Base-by-base conservation (phyloP, 2,329 filamentous ascomycete genomes). In the Calycina marina region DNA sequence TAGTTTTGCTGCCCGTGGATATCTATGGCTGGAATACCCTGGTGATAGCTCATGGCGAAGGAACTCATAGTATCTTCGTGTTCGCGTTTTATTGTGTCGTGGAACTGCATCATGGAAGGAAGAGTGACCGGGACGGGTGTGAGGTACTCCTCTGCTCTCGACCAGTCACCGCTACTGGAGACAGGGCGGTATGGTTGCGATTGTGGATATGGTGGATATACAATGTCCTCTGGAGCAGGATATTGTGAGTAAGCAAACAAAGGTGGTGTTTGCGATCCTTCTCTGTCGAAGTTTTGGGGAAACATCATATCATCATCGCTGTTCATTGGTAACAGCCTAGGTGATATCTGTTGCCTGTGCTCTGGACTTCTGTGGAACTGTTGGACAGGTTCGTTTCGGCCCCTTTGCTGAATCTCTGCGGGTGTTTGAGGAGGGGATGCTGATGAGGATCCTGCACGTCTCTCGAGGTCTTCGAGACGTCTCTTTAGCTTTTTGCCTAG, bases 401-500 rank as follows among this genome's bases (percentile, higher is more conserved):
- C 33, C 35, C 43, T 40, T 30, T 48, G 47, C 56, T 68, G 45
- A 16, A 50, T 56, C 52, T 68, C 61, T 17, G 58, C 59, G 37
- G 65, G 62, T 39, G 56, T 55, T 49, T 67, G 64, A 46, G 68
- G 65, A 35, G 67, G 67, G 29, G 65, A 70, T 53, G 60, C 66
- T 45, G 62, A 69, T 50, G 58, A 65, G 42, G 73, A 61, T 28
- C 76, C 78, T 37, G 81, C 81, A 44, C 80, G 69, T 52, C 78
- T 73, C 67, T 88, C 81, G 47, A 88, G 69, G 53, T 88, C 81
- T 64, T 88, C 80, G 52, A 90, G 66, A 50, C 81, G 76, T 63
- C 78, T 79, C 78, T 90, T 88, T 48, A 88, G 76, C 73, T 88
- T 88, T 73, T 88, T 88, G 69, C 82, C 79, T 85, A 51, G 37